Evolutionary conservation across 305 asterid species (phyloP).

Genomic region (Solanum hybrid): DNA sequence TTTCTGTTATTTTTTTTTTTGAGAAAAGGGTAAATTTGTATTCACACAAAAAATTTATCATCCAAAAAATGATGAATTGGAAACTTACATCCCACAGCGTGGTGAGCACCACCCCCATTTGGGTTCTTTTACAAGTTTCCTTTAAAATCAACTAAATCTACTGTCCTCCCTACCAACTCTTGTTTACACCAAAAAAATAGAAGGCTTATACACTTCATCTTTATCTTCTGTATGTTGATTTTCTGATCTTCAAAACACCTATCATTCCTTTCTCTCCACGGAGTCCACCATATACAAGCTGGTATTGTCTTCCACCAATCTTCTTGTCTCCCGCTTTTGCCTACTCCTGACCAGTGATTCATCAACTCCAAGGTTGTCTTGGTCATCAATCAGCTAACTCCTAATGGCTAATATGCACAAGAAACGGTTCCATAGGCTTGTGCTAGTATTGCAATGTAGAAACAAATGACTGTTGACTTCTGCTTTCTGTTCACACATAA

Average conservation of each 20-base stretch:
- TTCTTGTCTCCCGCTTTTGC: neutral
- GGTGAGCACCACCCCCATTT: neutral
- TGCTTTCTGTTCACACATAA: neutral
- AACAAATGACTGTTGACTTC: neutral
- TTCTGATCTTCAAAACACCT: neutral
- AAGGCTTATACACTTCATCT: neutral
- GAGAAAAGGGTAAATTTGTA: neutral
- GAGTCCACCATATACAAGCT: neutral
- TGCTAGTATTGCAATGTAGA: neutral
- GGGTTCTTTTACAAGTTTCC: neutral
- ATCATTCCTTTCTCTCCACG: neutral
- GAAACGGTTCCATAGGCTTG: neutral
- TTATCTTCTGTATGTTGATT: neutral
- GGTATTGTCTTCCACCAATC: neutral
- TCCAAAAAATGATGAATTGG: neutral
- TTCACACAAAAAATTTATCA: neutral
- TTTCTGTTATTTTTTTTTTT: neutral
- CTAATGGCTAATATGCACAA: neutral
- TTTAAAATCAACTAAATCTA: neutral
- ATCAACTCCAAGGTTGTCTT: neutral
- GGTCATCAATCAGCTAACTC: neutral
- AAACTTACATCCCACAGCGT: neutral
- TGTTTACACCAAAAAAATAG: neutral
- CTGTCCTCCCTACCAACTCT: neutral
- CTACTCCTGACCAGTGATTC: neutral